Evolutionary conservation across 345 rosid genomes (phyloP).

Genomic region (Excoecaria cochinchinensis): DNA sequence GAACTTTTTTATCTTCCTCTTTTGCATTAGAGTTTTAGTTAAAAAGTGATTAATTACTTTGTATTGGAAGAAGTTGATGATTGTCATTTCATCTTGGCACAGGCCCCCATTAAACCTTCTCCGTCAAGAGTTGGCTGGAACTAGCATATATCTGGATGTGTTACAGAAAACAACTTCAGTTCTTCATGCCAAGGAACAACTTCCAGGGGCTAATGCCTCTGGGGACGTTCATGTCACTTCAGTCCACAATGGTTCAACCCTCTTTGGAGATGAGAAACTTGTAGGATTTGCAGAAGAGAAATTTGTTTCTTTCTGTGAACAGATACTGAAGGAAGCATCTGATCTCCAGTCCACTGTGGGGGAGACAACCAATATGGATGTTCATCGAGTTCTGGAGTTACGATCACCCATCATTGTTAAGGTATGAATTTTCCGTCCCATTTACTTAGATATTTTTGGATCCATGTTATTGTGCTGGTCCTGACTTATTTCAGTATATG

Average conservation of each 20-base stretch:
- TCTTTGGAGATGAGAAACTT: slow-evolving; percentile 40
- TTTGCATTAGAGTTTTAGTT: background rate
- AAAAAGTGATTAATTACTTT: background rate
- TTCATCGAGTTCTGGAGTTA: slow-evolving; percentile 82
- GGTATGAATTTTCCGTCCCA: slow-evolving; percentile 41
- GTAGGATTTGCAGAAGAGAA: slow-evolving; percentile 79
- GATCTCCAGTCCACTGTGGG: slow-evolving; percentile 72
- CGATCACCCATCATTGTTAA: slow-evolving; percentile 89
- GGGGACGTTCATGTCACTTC: slow-evolving; percentile 30
- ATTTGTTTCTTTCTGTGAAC: slow-evolving; percentile 83
- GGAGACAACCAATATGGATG: slow-evolving; percentile 76
- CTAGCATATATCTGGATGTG: slow-evolving; percentile 78
- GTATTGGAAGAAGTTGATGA: slow-evolving; percentile 12
- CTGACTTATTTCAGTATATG: slow-evolving; percentile 2
- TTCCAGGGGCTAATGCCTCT: slow-evolving; percentile 30
- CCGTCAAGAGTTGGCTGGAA: slow-evolving; percentile 89
- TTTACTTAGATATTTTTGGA: background rate
- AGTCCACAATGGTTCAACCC: slow-evolving; percentile 24
- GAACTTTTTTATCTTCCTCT: background rate
- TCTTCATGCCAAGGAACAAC: slow-evolving; percentile 31
- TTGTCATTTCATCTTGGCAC: slow-evolving; percentile 26
- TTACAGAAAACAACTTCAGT: slow-evolving; percentile 78
- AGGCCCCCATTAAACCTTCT: slow-evolving; percentile 95
- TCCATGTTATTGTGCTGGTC: background rate
- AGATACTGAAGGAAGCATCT: slow-evolving; percentile 81